A percentile compares a stretch with the other conserved stretches of the same genome.
Evolutionary conservation across 148 eudicot genomes (phyloP).

Genomic region (Fallopia convolvulus): DNA sequence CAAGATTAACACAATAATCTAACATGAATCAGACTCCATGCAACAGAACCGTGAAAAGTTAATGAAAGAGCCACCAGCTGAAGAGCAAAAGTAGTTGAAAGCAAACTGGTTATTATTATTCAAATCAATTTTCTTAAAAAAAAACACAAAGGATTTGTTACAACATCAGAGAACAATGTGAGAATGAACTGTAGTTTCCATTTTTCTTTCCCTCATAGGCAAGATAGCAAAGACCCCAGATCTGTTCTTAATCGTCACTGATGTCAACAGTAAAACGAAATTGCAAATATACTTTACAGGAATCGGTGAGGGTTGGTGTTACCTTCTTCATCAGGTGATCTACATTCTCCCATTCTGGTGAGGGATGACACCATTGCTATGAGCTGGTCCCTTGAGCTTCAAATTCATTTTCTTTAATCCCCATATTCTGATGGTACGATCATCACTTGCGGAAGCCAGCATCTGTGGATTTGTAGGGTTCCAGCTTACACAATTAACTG

Average conservation of each 20-base stretch:
- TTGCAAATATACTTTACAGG: neutral
- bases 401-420: constrained; percentile 33
- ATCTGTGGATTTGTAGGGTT: constrained; percentile 69
- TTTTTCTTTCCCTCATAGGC: neutral
- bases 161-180: constrained; percentile 5
- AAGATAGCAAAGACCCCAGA: constrained; percentile 2
- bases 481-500: constrained; percentile 85
- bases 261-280: constrained; percentile 8
- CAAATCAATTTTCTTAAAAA: neutral
- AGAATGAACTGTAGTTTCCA: neutral
- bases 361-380: constrained; percentile 25
- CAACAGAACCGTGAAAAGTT: neutral
- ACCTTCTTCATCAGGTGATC: constrained; percentile 5
- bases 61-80: neutral
- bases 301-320: neutral
- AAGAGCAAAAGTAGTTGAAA: neutral
- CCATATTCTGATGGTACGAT: constrained; percentile 81
- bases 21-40: too few species aligned
- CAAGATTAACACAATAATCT: too few species aligned
- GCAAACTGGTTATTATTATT: neutral
- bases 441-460: constrained; percentile 91
- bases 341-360: constrained; percentile 38
- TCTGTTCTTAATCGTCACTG: constrained; percentile 1
- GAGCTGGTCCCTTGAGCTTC: constrained; percentile 19
- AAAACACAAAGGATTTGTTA: constrained; percentile 8